phyloP scores from a whole-genome alignment of 2,329 filamentous ascomycete species.

The Talaromyces sp. region DNA sequence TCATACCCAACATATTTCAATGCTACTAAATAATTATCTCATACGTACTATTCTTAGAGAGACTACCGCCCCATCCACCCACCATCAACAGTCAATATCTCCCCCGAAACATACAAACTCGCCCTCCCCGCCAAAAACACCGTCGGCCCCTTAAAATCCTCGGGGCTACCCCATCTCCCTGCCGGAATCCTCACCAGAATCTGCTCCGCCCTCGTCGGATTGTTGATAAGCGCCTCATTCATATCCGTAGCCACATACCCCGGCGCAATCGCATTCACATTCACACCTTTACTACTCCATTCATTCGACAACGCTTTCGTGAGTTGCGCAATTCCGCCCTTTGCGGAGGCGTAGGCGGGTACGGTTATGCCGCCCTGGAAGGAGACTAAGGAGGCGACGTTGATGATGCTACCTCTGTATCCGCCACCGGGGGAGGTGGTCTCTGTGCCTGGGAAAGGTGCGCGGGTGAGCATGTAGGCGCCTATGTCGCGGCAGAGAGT shows the following conservation, averaged over 20 bases:
- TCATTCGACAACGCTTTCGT: conserved; percentile 81
- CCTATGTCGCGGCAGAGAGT: conserved; percentile 22
- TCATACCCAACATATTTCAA: too few species aligned
- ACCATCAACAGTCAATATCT: conserved; percentile 80
- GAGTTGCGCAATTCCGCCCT: conserved; percentile 77
- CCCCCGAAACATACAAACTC: conserved; percentile 77
- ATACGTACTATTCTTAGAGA: too few species aligned
- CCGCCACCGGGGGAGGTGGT: conserved; percentile 25
- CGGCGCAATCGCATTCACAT: conserved; percentile 84
- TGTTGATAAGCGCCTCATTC: conserved; percentile 77
- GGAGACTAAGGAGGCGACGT: conserved; percentile 71
- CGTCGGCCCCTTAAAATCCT: conserved; percentile 82
- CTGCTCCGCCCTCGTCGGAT: conserved; percentile 66
- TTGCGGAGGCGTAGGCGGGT: conserved; percentile 77
- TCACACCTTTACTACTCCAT: conserved; percentile 74
- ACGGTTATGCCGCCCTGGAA: conserved; percentile 82
- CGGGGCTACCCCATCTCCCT: conserved; percentile 75
- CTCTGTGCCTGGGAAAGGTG: conserved; percentile 16
- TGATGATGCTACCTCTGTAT: conserved; percentile 59
- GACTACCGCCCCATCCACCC: conserved; percentile 92
- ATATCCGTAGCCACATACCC: conserved; percentile 94
- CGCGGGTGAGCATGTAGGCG: conserved; percentile 31
- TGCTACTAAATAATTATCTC: too few species aligned
- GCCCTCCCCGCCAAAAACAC: conserved; percentile 74
- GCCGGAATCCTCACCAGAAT: conserved; percentile 81